A percentile compares a stretch with the other conserved stretches of the same genome.
Conservation (phyloP, 352 stramenopile genomes). For the Globisporangium paddicum region DNA sequence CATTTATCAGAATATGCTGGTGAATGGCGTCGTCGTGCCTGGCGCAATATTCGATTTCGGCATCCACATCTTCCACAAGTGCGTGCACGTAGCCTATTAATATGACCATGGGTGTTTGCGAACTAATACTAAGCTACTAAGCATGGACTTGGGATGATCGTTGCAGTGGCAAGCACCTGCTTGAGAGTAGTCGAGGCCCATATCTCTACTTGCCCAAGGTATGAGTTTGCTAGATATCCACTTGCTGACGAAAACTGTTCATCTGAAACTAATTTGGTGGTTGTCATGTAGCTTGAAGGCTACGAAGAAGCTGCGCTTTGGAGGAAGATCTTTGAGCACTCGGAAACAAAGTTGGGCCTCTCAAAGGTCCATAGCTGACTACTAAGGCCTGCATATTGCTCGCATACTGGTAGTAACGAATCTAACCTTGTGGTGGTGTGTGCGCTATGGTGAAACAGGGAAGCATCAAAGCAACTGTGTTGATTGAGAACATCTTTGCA, state of each 20-base stretch:
- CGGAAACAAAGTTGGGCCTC: slow-evolving; percentile 86
- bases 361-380: slow-evolving; percentile 37
- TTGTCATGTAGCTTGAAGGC: slow-evolving; percentile 65
- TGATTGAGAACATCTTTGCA: slow-evolving; percentile 96
- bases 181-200: slow-evolving; percentile 70
- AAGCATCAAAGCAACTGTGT: slow-evolving; percentile 87
- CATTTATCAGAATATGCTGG: slow-evolving; percentile 75
- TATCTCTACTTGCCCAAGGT: slow-evolving; percentile 95
- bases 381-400: neutral
- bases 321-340: slow-evolving; percentile 93
- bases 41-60: slow-evolving; percentile 94
- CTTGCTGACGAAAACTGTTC: no score
- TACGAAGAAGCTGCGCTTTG: slow-evolving; percentile 94
- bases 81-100: neutral
- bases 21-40: slow-evolving; percentile 84
- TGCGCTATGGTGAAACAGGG: slow-evolving; percentile 16
- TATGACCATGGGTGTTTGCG: neutral
- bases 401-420: neutral
- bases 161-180: slow-evolving; percentile 61
- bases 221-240: neutral
- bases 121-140: neutral
- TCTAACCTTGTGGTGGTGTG: neutral
- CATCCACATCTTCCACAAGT: slow-evolving; percentile 96
- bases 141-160: neutral
- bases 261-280: neutral